Evolutionary conservation across 805 yeast species (phyloP).

Genomic region (Cyberlindnera veronae): DNA sequence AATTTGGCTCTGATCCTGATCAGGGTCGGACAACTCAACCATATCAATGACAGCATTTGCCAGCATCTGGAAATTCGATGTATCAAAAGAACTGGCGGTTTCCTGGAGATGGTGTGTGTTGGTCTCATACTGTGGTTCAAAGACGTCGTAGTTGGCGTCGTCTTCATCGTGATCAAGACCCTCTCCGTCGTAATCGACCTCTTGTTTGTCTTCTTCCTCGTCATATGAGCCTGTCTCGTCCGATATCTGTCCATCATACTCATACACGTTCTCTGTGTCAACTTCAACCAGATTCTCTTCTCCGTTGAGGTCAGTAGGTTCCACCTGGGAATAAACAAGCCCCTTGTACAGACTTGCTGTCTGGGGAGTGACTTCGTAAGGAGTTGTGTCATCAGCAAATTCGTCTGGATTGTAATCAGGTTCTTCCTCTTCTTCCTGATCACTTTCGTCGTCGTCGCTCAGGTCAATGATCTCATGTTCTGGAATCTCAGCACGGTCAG

Average conservation of each 20-base stretch:
- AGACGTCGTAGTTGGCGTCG: background rate
- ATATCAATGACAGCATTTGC: background rate
- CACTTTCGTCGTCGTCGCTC: conserved; percentile 8
- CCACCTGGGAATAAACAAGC: background rate
- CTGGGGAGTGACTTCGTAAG: conserved; percentile 15
- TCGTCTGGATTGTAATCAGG: conserved; percentile 14
- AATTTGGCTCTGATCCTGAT: no score
- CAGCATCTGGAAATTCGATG: conserved; percentile 2
- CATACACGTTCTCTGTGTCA: background rate
- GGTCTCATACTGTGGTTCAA: background rate
- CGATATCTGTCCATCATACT: background rate
- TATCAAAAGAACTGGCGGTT: background rate
- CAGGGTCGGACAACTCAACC: no score
- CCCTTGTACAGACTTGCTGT: conserved; percentile 8
- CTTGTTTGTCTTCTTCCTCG: conserved; percentile 1
- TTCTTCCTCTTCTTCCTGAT: conserved; percentile 7
- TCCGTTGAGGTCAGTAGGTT: background rate
- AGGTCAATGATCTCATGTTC: conserved; percentile 6
- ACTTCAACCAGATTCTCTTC: background rate
- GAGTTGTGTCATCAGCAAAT: conserved; percentile 9
- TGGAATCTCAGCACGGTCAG: background rate
- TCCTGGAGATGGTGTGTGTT: background rate
- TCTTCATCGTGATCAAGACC: conserved; percentile 9
- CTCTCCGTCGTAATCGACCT: background rate
- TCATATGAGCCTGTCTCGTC: background rate